Evolutionary conservation across 1,284 basidiomycete genomes (phyloP), one percentile per base, ranked within the genome.

Genomic region (Cryptococcus neoformans): DNA sequence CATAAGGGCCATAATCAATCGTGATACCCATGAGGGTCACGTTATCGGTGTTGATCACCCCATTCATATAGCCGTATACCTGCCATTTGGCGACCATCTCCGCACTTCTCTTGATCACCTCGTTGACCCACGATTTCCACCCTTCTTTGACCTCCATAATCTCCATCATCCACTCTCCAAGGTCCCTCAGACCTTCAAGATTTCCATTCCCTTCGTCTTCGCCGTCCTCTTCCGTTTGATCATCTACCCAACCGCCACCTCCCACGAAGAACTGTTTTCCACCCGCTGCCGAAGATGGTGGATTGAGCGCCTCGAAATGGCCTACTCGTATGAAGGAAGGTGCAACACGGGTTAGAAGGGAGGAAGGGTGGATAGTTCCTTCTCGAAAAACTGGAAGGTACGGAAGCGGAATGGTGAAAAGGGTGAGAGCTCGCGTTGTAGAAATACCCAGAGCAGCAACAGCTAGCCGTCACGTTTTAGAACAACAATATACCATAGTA

Each of bases 31-130:
- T 79, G 34, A 97, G 81, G 2, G 89, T 90, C 38, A 94, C 85
- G 62, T 94, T 94, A 80, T 97, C 94, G 2, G 94, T 96, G 73
- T 97, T 97, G 67, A 97, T 90, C n/a, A 98, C 94, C 8, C 78
- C 78, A 56, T 79, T 76, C 88, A 92, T 92, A 73, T 90, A 94
- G 0, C 91, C 91, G 75, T 66, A 58, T 65, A 79, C 78, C 77
- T 98, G 95, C 95, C 95, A 98, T 2, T 82, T 86, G 2, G 91
- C 95, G 0, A 93, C 90, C 85, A 94, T 98, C 68, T 80, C 80
- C 40, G 90, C 94, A 68, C 96, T 98, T 66, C 90, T 80, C 69
- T 81, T 83, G 12, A 90, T 86, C 0, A 86, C 85, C 63, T 95
- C 90, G 57, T 86, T 76, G 2, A 95, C 83, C 48, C 96, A 80